Evolutionary conservation across 2,329 filamentous ascomycete genomes (phyloP), one percentile per base, ranked within the genome.

Genomic region (Fusarium poae): DNA sequence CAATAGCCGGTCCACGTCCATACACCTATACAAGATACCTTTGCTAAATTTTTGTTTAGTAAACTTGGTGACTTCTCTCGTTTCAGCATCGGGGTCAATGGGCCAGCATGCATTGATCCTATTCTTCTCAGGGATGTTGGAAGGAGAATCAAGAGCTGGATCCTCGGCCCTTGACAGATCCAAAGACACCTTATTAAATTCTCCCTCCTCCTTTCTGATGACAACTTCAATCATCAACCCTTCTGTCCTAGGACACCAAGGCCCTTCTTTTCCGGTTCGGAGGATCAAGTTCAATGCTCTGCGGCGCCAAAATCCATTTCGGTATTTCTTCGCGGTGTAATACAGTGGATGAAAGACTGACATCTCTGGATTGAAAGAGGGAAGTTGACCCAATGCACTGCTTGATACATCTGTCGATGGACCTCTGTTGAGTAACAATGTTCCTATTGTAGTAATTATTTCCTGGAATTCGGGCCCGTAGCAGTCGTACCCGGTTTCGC

Each of bases 381-480:
- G 62, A 0, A 69, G 18, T 0, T 3, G 18, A 2, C 30, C 32
- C 3, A 39, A 21, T 18, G 15, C 0, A 7, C 16, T 27, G 21
- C 3, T 27, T 1, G 0, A 15, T 18, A 11, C 4, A 3, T n/a
- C 20, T 1, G 8, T 4, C 6, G 25, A 18, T 7, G 20, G 13
- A 4, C 16, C 32, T n/a, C n/a, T 58, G 1, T 32, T 51, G 1
- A 15, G 5, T 0, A 54, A 12, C 1, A 72, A 34, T 3, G 32
- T 7, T 12, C 62, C 65, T 1, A 57, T 34, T 0, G 51, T 50
- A 0, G 48, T 52, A 15, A 72, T 18, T 0, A 72, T 71, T 45
- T 72, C 70, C 25, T 72, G 20, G 9, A 72, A 72, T 9, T 71
- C 70, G 0, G 67, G 70, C 1, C 58, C 48, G 16, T 57, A 71